A percentile compares a stretch with the other conserved stretches of the same genome.
Conservation (phyloP, 768 basidiomycete species). For the Panaeolus cyanescens region DNA sequence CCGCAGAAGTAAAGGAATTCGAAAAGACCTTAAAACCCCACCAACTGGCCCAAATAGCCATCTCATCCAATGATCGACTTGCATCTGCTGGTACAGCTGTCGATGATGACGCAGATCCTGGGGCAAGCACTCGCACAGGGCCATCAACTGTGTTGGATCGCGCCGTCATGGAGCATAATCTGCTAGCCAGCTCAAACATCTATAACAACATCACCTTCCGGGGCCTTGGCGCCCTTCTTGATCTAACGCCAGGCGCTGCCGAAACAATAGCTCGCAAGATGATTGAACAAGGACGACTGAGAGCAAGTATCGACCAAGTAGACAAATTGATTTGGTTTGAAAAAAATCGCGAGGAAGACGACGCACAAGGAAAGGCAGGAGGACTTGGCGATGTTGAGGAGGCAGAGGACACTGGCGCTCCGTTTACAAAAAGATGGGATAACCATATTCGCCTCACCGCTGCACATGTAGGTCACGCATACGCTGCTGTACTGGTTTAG, state of each 20-base stretch:
- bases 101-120: constrained; percentile 52
- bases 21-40: constrained; percentile 86
- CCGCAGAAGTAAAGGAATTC: constrained; percentile 88
- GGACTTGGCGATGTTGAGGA: constrained; percentile 89
- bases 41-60: constrained; percentile 90
- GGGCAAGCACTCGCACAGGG: constrained; percentile 78
- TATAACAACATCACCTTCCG: constrained; percentile 97
- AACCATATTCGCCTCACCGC: constrained; percentile 88
- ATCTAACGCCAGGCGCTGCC: constrained; percentile 88
- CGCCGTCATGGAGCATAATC: constrained; percentile 98
- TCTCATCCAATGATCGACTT: constrained; percentile 80
- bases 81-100: constrained; percentile 68
- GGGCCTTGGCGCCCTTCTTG: constrained; percentile 89
- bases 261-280: constrained; percentile 98
- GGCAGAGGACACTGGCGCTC: constrained; percentile 84
- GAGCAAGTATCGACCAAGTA: constrained; percentile 95
- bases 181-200: constrained; percentile 94
- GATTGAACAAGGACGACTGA: constrained; percentile 96
- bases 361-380: constrained; percentile 92
- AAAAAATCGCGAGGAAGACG: constrained; percentile 81
- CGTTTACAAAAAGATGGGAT: constrained; percentile 96
- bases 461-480: constrained; percentile 63
- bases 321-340: constrained; percentile 95
- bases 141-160: constrained; percentile 96
- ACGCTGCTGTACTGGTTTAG: constrained; percentile 2